Evolutionary conservation across 345 rosid genomes (phyloP).

Genomic region (Atalantia buxifolia): DNA sequence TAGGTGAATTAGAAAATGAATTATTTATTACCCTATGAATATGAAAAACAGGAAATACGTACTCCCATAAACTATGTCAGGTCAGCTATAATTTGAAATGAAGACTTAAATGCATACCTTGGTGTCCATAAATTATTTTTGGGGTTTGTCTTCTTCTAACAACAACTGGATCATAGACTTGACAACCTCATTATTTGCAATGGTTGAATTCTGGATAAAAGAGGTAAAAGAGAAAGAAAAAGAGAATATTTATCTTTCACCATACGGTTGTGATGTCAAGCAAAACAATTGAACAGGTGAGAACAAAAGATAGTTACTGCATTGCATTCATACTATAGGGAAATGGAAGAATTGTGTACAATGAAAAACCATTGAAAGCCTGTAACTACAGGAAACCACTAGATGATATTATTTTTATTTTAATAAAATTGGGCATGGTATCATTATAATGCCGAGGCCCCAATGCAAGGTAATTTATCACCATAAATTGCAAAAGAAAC

Average conservation of each 20-base stretch:
- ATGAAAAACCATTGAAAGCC: not conserved
- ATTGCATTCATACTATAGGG: not conserved
- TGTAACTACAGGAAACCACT: not conserved
- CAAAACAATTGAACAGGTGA: not conserved
- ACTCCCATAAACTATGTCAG: not conserved
- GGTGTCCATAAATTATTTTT: constrained; percentile 5
- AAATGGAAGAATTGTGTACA: not conserved
- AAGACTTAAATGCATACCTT: constrained; percentile 5
- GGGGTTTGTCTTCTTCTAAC: constrained; percentile 65
- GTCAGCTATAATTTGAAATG: not conserved
- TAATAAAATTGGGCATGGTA: not conserved
- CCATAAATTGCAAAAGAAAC: not conserved
- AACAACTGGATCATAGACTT: constrained; percentile 68
- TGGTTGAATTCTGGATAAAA: constrained; percentile 44
- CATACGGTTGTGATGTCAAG: not conserved
- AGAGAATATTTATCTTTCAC: not conserved
- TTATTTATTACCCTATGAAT: not conserved
- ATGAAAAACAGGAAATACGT: not conserved
- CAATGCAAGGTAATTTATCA: not conserved
- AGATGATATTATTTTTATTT: no score
- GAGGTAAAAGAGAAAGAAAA: not conserved
- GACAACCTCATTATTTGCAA: constrained; percentile 70
- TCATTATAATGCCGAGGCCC: not conserved
- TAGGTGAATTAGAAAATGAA: not conserved
- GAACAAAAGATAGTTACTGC: not conserved